phyloP scores from a whole-genome alignment of 1,284 basidiomycete species.

The Austroboletus niveus region DNA sequence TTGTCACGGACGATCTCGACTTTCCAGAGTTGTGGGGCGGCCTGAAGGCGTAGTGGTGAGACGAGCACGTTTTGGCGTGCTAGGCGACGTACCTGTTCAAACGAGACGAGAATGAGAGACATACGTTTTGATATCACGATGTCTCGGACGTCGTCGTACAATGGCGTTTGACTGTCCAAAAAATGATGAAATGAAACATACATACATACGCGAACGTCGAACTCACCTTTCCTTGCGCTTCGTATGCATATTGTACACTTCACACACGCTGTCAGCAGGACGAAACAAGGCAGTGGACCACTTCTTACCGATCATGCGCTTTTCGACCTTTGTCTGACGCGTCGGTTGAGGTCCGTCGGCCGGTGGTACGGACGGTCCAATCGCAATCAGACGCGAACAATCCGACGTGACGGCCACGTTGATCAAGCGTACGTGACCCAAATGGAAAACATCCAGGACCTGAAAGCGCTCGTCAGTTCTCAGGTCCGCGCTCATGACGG shows the following conservation, averaged over 20 bases:
- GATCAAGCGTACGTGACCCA: constrained; percentile 67
- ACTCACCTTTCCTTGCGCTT: constrained; percentile 66
- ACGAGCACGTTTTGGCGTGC: background rate
- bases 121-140: constrained; percentile 62
- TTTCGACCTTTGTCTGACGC: constrained; percentile 65
- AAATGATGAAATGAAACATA: background rate
- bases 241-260: constrained; percentile 70
- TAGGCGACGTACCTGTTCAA: constrained; percentile 44
- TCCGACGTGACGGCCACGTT: constrained; percentile 76
- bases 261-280: constrained; percentile 2
- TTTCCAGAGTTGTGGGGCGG: constrained; percentile 77
- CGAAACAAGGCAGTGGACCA: constrained; percentile 12
- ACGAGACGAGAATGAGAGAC: constrained; percentile 59
- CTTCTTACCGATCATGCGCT: constrained; percentile 65
- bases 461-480: background rate
- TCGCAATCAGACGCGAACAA: constrained; percentile 59
- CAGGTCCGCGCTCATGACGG: background rate
- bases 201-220: background rate
- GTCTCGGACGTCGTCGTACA: constrained; percentile 73
- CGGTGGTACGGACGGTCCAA: constrained; percentile 64
- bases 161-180: constrained; percentile 61
- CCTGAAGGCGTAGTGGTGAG: constrained; percentile 36
- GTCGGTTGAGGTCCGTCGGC: constrained; percentile 63
- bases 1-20: constrained; percentile 61
- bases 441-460: constrained; percentile 55